Conservation (phyloP, 306 rosid genomes). For the Medicago truncatula region DNA sequence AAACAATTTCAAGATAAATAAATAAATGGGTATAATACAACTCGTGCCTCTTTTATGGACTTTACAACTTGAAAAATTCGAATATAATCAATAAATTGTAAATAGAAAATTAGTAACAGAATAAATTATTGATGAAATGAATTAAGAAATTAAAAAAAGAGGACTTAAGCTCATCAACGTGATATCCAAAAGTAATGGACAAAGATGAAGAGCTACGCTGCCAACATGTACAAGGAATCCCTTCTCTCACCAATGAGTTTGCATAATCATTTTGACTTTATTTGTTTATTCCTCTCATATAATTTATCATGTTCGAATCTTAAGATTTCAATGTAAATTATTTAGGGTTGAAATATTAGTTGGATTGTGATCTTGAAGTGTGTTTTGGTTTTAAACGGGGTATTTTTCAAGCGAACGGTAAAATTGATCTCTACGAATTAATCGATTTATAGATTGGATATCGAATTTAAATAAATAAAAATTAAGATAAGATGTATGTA, state of each 20-base stretch:
- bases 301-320: not conserved
- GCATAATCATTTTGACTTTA: constrained; percentile 54
- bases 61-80: constrained; percentile 35
- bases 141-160: constrained; percentile 18
- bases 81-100: not conserved
- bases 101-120: not conserved
- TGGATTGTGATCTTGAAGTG: no score
- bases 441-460: no score
- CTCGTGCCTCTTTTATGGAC: constrained; percentile 44
- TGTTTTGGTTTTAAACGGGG: not conserved
- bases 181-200: constrained; percentile 31
- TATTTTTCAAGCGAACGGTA: no score
- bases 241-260: constrained; percentile 6
- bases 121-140: not conserved
- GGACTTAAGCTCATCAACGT: constrained; percentile 1
- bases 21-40: constrained; percentile 13
- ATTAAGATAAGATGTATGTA: no score
- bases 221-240: constrained; percentile 18
- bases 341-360: no score
- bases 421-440: no score
- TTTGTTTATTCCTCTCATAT: not conserved
- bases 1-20: constrained; percentile 5
- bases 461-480: no score
- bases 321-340: no score
- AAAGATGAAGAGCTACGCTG: constrained; percentile 32